Base-by-base conservation (phyloP, 345 rosid genomes). In the Acer yangbiense region DNA sequence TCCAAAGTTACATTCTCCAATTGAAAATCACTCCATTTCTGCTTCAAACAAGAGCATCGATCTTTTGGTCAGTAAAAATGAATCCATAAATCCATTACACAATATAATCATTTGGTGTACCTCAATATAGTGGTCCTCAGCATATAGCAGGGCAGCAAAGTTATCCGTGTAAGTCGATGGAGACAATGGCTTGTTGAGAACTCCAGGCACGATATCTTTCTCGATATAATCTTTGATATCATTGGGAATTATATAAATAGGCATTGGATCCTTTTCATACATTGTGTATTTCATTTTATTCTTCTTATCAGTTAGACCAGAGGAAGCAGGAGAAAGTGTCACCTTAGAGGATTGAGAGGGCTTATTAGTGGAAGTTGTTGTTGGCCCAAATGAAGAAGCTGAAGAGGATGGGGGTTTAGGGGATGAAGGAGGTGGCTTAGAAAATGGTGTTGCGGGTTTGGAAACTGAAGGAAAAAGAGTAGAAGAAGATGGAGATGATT, bases 1-100 rank as follows among this genome's bases (percentile, higher is more conserved):
- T 82, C 72, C 79, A 82, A 20, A 16, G 81, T 29, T 46, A 79
- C 70, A 65, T 78, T 41, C 72, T 0, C 1, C 32, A 87, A 58
- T 52, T 74, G 46, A 58, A 76, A 84, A 39, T 44, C 1, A 7
- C 80, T 71, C 87, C 89, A 87, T 81, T 84, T 84, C 89, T 87
- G 80, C 66, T 65, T 44, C 66, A 71, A 50, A 58, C 2, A 55
- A 72, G 43, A 29, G 29, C 66, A 44, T 21, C 2, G 3, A 13
- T 29, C 74, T 72, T 80, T 82, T 82, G 72, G 39, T 25, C 39
- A 8, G 65, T 82, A 79, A 75, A 72, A 63, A 77, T 79, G 57
- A 14, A 52, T 52, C 57, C 57, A 16, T 52, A 52, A 52, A 52
- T 52, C 18, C 5, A 52, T 52, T 17, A 14, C 6, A 58, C 20